A percentile compares a stretch with the other conserved stretches of the same genome.
Evolutionary conservation across 345 rosid species (phyloP).

Genomic region (Populus alba): DNA sequence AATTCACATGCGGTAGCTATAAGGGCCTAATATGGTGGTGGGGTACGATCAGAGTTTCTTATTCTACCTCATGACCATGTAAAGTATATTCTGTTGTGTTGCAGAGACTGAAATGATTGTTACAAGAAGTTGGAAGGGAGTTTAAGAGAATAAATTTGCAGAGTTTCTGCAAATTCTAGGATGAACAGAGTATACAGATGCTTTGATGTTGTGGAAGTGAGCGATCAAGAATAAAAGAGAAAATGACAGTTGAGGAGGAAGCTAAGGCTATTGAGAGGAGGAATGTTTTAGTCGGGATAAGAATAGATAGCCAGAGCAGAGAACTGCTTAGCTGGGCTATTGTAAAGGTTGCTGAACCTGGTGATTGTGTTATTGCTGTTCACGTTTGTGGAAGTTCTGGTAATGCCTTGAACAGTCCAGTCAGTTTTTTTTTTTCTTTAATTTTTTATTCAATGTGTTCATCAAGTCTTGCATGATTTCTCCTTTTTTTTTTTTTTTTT

Average conservation of each 20-base stretch:
- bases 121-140: constrained; percentile 12
- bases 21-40: background rate
- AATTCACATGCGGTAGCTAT: background rate
- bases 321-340: constrained; percentile 78
- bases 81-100: constrained; percentile 9
- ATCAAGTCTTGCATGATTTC: background rate
- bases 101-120: constrained; percentile 26
- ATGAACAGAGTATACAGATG: constrained; percentile 1
- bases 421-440: background rate
- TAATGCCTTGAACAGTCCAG: constrained; percentile 4
- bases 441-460: background rate
- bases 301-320: constrained; percentile 54
- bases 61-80: background rate
- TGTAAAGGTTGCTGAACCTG: constrained; percentile 77
- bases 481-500: background rate
- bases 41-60: background rate
- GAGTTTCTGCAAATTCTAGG: constrained; percentile 22
- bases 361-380: constrained; percentile 70
- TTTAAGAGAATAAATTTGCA: constrained; percentile 16
- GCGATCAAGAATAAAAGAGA: constrained; percentile 1
- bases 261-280: constrained; percentile 35
- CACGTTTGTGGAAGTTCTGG: constrained; percentile 65
- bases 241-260: constrained; percentile 42
- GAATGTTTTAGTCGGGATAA: constrained; percentile 69
- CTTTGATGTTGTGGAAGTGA: constrained; percentile 19